Conservation (phyloP, 805 yeast genomes). For the Yamadazyma olivae region DNA sequence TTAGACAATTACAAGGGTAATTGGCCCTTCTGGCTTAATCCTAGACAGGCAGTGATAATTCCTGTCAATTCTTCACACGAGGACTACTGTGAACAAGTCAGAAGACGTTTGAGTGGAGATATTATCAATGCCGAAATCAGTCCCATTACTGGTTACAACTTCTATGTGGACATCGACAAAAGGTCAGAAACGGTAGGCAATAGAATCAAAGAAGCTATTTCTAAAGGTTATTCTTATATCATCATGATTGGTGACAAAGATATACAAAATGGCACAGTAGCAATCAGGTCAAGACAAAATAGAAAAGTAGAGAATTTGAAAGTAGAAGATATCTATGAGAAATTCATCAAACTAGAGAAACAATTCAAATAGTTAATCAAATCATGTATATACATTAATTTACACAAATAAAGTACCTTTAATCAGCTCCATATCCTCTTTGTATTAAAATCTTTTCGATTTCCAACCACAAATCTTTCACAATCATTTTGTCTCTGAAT, state of each 20-base stretch:
- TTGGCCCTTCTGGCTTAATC: conserved; percentile 98
- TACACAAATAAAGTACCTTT: background rate
- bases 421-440: conserved; percentile 49
- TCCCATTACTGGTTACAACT: conserved; percentile 56
- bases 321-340: conserved; percentile 47
- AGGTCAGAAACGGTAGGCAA: conserved; percentile 77
- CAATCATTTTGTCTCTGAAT: conserved; percentile 85
- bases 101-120: conserved; percentile 45
- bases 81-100: conserved; percentile 51
- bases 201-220: conserved; percentile 75
- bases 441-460: conserved; percentile 70
- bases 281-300: conserved; percentile 59
- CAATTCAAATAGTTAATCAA: conserved; percentile 34
- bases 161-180: conserved; percentile 71
- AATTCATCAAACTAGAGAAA: conserved; percentile 58
- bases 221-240: conserved; percentile 72
- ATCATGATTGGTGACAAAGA: conserved; percentile 90
- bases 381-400: background rate
- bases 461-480: conserved; percentile 80
- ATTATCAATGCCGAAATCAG: conserved; percentile 37
- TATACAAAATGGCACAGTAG: conserved; percentile 51
- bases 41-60: conserved; percentile 81
- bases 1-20: conserved; percentile 88
- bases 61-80: conserved; percentile 71
- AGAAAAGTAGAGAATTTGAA: conserved; percentile 44